A percentile compares a stretch with the other conserved stretches of the same genome.
Evolutionary conservation across 2,329 filamentous ascomycete species (phyloP).

Genomic region (Alternaria ventricosa): DNA sequence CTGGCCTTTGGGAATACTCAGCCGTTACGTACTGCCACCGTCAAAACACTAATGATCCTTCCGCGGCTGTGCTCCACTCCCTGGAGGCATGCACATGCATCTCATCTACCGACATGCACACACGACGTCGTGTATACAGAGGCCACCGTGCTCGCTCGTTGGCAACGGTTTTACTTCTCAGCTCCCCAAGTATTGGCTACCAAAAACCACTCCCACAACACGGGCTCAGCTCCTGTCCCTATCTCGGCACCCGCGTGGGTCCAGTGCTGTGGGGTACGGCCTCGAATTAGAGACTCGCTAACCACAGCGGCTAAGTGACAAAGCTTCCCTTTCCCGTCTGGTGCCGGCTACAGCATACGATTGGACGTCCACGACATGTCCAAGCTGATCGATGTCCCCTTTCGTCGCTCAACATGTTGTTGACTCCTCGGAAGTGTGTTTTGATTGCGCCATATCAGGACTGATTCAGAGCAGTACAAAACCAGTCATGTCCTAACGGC

Average conservation of each 20-base stretch:
- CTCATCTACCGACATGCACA: constrained; percentile 9
- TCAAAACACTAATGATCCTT: constrained; percentile 21
- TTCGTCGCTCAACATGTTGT: constrained; percentile 7
- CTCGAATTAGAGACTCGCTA: constrained; percentile 11
- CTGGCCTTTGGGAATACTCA: constrained; percentile 7
- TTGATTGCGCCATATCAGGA: not conserved
- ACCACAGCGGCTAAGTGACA: constrained; percentile 13
- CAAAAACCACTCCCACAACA: constrained; percentile 8
- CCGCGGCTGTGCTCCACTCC: constrained; percentile 3
- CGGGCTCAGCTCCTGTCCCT: not conserved
- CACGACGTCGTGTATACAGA: constrained; percentile 15
- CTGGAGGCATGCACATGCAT: constrained; percentile 6
- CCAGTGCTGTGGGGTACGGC: constrained; percentile 16
- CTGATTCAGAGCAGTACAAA: not conserved
- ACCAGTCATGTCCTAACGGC: not conserved
- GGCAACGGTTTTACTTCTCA: constrained; percentile 15
- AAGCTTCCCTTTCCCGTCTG: constrained; percentile 13
- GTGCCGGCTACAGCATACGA: not conserved
- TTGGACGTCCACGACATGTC: constrained; percentile 8
- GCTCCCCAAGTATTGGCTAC: constrained; percentile 12
- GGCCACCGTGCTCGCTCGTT: constrained; percentile 8
- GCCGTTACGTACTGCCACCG: constrained; percentile 15
- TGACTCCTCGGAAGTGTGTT: constrained; percentile 3
- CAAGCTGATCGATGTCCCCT: constrained; percentile 6
- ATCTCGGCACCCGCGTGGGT: constrained; percentile 7